Percentiles rank a stretch among this genome's conserved stretches.
These are phyloP conservation scores for Marchantia polymorpha DNA, from an alignment of 225 moss, liverwort and hornwort genomes.

Conservation along the genomic window DNA sequence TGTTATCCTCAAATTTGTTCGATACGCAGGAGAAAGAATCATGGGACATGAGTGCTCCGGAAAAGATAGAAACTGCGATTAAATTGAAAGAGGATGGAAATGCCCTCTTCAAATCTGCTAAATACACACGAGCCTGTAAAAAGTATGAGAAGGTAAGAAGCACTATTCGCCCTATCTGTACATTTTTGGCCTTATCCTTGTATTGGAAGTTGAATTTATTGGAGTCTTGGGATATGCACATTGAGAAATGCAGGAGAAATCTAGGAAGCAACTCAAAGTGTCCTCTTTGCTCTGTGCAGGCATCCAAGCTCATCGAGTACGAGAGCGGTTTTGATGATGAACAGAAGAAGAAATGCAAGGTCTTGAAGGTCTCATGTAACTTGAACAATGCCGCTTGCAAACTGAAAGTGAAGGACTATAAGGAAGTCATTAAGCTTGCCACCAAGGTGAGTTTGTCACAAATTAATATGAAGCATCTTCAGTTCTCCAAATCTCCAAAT, in stretches of 20 bases:
- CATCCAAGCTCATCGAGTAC: constrained; percentile 73
- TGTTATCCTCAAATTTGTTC: too few relatives aligned
- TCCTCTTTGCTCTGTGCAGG: constrained; percentile 37
- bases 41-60: constrained; percentile 70
- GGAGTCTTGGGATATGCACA: neutral
- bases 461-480: too few relatives aligned
- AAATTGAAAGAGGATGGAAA: constrained; percentile 87
- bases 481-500: too few relatives aligned
- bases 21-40: constrained; percentile 70
- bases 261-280: neutral
- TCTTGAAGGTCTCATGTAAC: constrained; percentile 78
- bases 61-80: constrained; percentile 60
- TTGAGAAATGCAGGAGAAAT: neutral
- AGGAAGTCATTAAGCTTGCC: constrained; percentile 72
- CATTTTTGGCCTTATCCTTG: too few relatives aligned
- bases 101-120: constrained; percentile 64
- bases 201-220: too few relatives aligned
- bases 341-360: constrained; percentile 83
- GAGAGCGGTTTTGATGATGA: constrained; percentile 76
- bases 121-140: constrained; percentile 64
- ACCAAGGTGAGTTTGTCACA: constrained; percentile 58
- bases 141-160: constrained; percentile 70
- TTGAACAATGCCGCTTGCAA: constrained; percentile 96
- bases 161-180: neutral
- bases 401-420: constrained; percentile 71